phyloP scores from a whole-genome alignment of 768 basidiomycete species.

The Multifurca ochricompacta region DNA sequence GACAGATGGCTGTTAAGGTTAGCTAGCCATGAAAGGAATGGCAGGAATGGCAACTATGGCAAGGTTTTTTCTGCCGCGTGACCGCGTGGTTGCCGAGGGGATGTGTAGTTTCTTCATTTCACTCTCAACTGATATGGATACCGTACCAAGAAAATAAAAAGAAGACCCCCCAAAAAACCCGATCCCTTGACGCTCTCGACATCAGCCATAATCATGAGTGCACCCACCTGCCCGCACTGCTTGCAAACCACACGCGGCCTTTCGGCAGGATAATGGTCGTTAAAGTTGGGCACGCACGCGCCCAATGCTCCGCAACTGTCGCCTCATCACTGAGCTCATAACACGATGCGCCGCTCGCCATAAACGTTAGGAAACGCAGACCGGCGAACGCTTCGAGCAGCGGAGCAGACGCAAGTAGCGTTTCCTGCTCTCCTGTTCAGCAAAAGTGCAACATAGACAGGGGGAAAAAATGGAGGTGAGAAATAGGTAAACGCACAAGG shows the following conservation, averaged over 20 bases:
- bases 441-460: conserved; percentile 1
- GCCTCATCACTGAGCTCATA: conserved; percentile 34
- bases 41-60: too few relatives aligned
- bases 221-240: conserved; percentile 19
- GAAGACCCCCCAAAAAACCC: too few relatives aligned
- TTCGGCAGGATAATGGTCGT: conserved; percentile 57
- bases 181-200: neutral
- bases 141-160: neutral
- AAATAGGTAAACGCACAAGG: conserved; percentile 31
- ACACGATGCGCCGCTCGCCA: conserved; percentile 34
- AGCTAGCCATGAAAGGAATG: too few relatives aligned
- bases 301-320: conserved; percentile 48
- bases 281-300: conserved; percentile 49
- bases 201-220: neutral
- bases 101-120: neutral
- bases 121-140: too few relatives aligned
- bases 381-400: conserved; percentile 35
- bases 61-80: too few relatives aligned
- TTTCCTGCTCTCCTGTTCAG: conserved; percentile 28
- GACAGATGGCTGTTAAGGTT: too few relatives aligned
- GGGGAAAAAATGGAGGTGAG: neutral
- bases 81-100: too few relatives aligned
- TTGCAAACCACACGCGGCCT: conserved; percentile 52
- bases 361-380: conserved; percentile 50
- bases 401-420: conserved; percentile 35